Conservation (phyloP, 2,329 filamentous ascomycete species). For the Clonostachys solani region DNA sequence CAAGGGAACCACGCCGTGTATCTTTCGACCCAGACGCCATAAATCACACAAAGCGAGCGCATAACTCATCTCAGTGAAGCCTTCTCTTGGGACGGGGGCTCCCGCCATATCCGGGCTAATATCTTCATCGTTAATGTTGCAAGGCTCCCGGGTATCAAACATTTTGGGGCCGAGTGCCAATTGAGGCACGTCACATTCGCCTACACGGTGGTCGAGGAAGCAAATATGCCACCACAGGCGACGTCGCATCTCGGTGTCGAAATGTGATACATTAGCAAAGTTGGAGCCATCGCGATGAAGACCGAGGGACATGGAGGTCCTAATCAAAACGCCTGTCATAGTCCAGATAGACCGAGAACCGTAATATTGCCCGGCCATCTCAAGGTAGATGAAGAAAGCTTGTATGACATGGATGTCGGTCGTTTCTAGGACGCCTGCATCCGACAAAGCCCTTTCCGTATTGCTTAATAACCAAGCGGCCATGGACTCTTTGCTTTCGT, state of each 20-base stretch:
- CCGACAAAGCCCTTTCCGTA: slow-evolving; percentile 32
- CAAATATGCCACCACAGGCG: slow-evolving; percentile 59
- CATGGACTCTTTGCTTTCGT: not conserved
- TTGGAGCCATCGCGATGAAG: slow-evolving; percentile 52
- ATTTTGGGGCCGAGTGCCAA: slow-evolving; percentile 37
- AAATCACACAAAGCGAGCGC: slow-evolving; percentile 44
- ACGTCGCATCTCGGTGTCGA: slow-evolving; percentile 59
- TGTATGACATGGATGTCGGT: slow-evolving; percentile 58
- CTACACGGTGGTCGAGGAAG: slow-evolving; percentile 52
- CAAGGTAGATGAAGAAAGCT: slow-evolving; percentile 55
- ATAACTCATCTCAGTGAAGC: slow-evolving; percentile 48
- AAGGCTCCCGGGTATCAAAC: slow-evolving; percentile 49
- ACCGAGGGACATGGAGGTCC: slow-evolving; percentile 48
- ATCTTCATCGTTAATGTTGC: slow-evolving; percentile 33
- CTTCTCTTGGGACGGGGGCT: slow-evolving; percentile 40
- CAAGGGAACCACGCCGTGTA: too few species aligned
- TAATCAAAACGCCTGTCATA: slow-evolving; percentile 56
- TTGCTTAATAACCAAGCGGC: not conserved
- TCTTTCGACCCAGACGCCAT: not conserved
- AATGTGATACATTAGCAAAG: slow-evolving; percentile 47
- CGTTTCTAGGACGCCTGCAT: slow-evolving; percentile 55
- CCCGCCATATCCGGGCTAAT: slow-evolving; percentile 28
- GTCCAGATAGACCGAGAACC: slow-evolving; percentile 56
- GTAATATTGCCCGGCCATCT: slow-evolving; percentile 45
- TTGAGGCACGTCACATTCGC: slow-evolving; percentile 54